Evolutionary conservation across 495 filamentous ascomycete species (phyloP), one percentile per base, ranked within the genome.

Genomic region (Chaetomium tenue): DNA sequence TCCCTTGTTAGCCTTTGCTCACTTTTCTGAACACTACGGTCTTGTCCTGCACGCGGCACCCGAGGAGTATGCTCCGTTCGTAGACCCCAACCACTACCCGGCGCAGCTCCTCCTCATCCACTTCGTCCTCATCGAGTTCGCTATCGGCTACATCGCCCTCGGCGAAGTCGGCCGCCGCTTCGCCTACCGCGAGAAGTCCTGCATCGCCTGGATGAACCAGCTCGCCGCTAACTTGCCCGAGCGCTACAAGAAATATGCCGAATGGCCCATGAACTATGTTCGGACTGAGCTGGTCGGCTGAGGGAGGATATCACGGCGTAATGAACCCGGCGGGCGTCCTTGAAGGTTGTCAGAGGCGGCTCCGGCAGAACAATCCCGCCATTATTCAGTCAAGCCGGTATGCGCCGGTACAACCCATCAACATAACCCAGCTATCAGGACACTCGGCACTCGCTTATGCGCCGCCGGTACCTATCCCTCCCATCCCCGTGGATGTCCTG

Each of bases 31-130:
- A 2, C 50, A 63, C 20, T 76, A 76, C 30, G 9, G 13, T 7
- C 37, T 68, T 6, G 25, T 73, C n/a, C 62, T 20, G 51, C 26
- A 42, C 2, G 64, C 68, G 1, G 51, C 72, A 67, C 71, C 79
- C 28, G 67, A 73, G 6, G 78, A 84, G 25, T 85, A 84, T 47
- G 61, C 72, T 16, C 62, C 72, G 0, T 82, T 84, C 59, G 75
- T 76, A 39, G 71, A 78, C 58, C 74, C 81, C 0, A 66, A 69
- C 3, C 83, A 83, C 67, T 62, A 73, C 56, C 61, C 73, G 0
- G 75, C 77, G 2, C 79, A 80, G 50, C 68, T 84, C 0, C 68
- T 85, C 6, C 73, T 84, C 9, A 74, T 83, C 13, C 83, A 86
- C 68, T 84, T 83, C 28, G 33, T 68, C n/a, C 59, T 76, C 33